Evolutionary conservation across 345 rosid species (phyloP), one percentile per base, ranked within the genome.

Genomic region (Laguncularia racemosa): DNA sequence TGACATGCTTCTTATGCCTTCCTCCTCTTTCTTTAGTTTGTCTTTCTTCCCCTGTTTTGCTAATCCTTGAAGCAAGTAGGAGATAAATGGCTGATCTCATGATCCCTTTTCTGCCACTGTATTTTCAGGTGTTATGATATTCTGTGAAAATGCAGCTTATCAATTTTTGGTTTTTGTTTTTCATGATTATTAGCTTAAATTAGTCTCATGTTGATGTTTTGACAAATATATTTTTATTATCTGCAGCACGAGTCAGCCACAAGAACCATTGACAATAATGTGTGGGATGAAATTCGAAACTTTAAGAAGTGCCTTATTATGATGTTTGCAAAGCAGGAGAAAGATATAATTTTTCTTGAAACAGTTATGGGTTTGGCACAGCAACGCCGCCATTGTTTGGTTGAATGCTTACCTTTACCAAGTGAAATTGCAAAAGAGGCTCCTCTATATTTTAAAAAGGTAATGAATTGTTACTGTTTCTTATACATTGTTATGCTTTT

Each of bases 271-370:
- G 97, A 89, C 65, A 77, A 84, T 72, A 76, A 74, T 60, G 83
- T 82, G 50, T 85, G 96, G 99, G 92, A 82, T 14, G 95, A 93
- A 80, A 85, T 93, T 44, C 89, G 92, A 4, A 89, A 89, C 54
- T 89, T 85, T 77, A 84, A 93, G 71, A 93, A 89, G 73, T 89
- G 99, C 73, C 86, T 93, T 26, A 83, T 87, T 52, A 83, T 78
- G 91, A 81, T 93, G 97, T 87, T 80, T 70, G 88, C 83, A 3
- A 81, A 85, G 79, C 85, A 87, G 69, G 96, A 84, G 44, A 93
- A 85, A 72, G 95, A 87, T 8, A 59, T 82, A 15, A 76, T 91
- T 55, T 93, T 93, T 72, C 83, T 93, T 46, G 96, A 89, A 71
- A 89, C 99, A 0, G 97, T 93, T 56, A 81, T 86, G 75, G 83